These are phyloP conservation scores for Arthrobotrys megalospora DNA, from an alignment of 2,329 filamentous ascomycete genomes.

Conservation along the genomic window DNA sequence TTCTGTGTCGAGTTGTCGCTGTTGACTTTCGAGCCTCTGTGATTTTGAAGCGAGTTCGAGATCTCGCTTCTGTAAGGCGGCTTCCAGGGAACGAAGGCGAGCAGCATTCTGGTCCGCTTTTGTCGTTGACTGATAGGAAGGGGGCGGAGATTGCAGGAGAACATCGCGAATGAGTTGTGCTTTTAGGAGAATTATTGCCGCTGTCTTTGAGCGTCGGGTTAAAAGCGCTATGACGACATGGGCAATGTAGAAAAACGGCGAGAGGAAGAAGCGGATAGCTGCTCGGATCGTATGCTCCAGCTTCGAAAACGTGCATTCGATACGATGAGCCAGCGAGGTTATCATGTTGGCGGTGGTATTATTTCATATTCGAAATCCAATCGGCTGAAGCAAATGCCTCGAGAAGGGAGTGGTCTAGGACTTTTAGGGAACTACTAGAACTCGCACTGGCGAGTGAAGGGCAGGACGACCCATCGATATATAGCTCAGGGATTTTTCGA, in stretches of 20 bases:
- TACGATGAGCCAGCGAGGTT: conserved; percentile 23
- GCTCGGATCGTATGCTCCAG: conserved; percentile 13
- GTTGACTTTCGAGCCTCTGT: conserved; percentile 17
- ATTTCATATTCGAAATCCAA: conserved; percentile 9
- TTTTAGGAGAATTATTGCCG: conserved; percentile 41
- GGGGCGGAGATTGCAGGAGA: conserved; percentile 43
- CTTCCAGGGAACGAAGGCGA: conserved; percentile 44
- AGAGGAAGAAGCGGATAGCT: conserved; percentile 43
- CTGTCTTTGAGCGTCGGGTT: conserved; percentile 51
- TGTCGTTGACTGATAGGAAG: conserved; percentile 49
- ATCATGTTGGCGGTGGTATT: neutral
- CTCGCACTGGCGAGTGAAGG: neutral
- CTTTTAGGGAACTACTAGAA: neutral
- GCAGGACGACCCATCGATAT: neutral
- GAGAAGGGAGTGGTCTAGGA: neutral
- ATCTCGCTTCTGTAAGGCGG: conserved; percentile 42
- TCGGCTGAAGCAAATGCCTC: conserved; percentile 12
- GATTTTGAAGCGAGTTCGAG: conserved; percentile 34
- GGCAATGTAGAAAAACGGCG: conserved; percentile 43
- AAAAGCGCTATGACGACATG: conserved; percentile 42
- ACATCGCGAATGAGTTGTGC: conserved; percentile 55
- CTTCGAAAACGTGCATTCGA: conserved; percentile 14
- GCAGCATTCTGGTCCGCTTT: conserved; percentile 39
- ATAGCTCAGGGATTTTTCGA: conserved; percentile 13
- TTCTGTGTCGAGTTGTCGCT: conserved; percentile 36